These are phyloP conservation scores for Cucurbita ficifolia DNA, from an alignment of 306 rosid genomes.

Conservation along the genomic window DNA sequence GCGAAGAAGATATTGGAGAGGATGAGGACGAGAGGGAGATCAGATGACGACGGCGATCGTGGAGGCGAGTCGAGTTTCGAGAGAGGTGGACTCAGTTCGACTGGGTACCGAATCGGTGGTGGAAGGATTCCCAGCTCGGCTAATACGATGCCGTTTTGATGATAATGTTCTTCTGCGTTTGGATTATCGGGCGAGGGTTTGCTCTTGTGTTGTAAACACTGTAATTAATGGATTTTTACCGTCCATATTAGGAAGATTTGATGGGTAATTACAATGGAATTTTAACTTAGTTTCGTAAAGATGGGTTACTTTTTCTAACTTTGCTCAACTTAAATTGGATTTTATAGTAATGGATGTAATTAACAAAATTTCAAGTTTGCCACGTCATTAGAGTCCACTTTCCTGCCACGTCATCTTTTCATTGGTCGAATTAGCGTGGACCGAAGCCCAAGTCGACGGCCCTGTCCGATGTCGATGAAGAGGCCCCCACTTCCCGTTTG, in stretches of 20 bases:
- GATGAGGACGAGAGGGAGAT: constrained; percentile 23
- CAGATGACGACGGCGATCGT: neutral
- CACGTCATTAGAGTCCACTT: too few species aligned
- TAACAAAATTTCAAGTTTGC: neutral
- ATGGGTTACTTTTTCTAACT: neutral
- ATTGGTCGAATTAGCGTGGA: too few species aligned
- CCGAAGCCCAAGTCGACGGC: too few species aligned
- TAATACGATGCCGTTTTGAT: neutral
- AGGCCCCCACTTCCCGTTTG: neutral
- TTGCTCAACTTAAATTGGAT: neutral
- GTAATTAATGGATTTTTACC: neutral
- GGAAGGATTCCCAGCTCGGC: neutral
- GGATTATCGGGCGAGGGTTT: neutral
- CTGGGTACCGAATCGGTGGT: neutral
- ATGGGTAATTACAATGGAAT: neutral
- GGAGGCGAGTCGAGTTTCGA: constrained; percentile 7
- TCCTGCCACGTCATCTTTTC: too few species aligned
- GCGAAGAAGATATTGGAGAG: constrained; percentile 51
- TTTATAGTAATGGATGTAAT: neutral
- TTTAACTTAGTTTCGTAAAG: neutral
- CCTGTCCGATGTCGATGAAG: neutral
- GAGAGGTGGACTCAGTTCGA: neutral
- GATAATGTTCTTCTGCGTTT: neutral
- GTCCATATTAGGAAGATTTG: neutral
- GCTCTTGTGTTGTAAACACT: neutral